Conservation (phyloP, 2,329 filamentous ascomycete genomes). For the Stenocarpella maydis region DNA sequence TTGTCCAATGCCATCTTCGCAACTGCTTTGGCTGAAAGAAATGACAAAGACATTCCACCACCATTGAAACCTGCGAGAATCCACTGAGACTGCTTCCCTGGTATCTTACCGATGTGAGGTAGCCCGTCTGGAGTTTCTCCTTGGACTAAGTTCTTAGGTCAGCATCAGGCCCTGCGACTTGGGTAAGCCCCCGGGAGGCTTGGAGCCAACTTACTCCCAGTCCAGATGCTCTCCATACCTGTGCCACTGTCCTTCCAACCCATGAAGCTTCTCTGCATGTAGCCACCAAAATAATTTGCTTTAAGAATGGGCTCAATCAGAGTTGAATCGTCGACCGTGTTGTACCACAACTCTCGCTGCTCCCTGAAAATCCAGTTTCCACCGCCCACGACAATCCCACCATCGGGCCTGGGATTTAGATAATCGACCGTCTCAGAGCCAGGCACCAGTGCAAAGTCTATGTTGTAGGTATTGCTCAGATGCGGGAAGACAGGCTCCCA, state of each 20-base stretch:
- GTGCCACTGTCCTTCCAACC: slow-evolving; percentile 39
- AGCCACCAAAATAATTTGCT: slow-evolving; percentile 40
- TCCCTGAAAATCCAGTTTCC: slow-evolving; percentile 31
- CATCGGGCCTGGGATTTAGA: too few species aligned
- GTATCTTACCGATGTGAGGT: slow-evolving; percentile 31
- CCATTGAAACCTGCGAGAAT: slow-evolving; percentile 35
- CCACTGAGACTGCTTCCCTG: slow-evolving; percentile 25
- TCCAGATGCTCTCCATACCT: slow-evolving; percentile 37
- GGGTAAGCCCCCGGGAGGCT: background rate
- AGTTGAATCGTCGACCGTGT: slow-evolving; percentile 38
- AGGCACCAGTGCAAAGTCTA: slow-evolving; percentile 27
- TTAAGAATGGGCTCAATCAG: slow-evolving; percentile 36
- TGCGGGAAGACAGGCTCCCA: slow-evolving; percentile 29
- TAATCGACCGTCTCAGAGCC: slow-evolving; percentile 24
- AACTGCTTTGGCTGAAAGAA: slow-evolving; percentile 30
- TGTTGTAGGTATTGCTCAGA: slow-evolving; percentile 35
- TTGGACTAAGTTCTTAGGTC: slow-evolving; percentile 18
- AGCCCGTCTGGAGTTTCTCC: slow-evolving; percentile 28
- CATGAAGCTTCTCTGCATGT: slow-evolving; percentile 41
- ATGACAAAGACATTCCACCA: slow-evolving; percentile 31
- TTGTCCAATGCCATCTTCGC: slow-evolving; percentile 24
- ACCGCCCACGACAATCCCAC: slow-evolving; percentile 35
- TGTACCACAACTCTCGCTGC: slow-evolving; percentile 31
- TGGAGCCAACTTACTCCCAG: slow-evolving; percentile 41
- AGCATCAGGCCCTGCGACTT: background rate